Evolutionary conservation across 2,329 filamentous ascomycete genomes (phyloP), one percentile per base, ranked within the genome.

Genomic region (Pseudogymnoascus sp.): DNA sequence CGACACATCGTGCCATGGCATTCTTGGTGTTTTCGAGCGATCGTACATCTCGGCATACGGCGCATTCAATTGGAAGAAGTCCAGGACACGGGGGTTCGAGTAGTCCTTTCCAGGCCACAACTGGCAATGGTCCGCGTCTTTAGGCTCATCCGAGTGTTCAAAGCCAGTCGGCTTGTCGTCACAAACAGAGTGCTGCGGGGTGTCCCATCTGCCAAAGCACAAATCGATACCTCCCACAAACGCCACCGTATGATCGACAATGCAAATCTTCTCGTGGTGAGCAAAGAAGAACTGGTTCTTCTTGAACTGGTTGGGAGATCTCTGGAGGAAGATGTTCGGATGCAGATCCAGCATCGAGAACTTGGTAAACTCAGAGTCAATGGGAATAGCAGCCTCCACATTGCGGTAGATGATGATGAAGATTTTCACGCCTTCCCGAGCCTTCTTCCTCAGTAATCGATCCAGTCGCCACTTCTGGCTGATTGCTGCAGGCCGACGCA

Each of bases 221-320:
- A 99, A 78, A 76, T 99, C 94, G 63, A 99, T 90, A 34, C 94
- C 94, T 62, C 94, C 94, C 56, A 96, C 86, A 71, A 99, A 97
- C 9, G 92, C 94, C 57, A 97, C 85, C 59, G 92, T 94, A 69
- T 97, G 94, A 71, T 99, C 94, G 15, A 99, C 89, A 38, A 99
- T 85, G 69, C 91, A 92, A n/a, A 99, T 82, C 74, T 99, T 99
- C 72, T 99, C 94, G 74, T 99, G 94, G 71, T 99, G 94, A 1
- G 94, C 94, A 79, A 95, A 99, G 78, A 99, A 99, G 76, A 99
- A 99, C 48, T 96, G 95, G 68, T 97, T 97, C 75, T 99, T 95
- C 69, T 95, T 89, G 74, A 97, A 92, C 73, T 99, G 94, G 67
- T 99, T 96, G 0, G 94, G 94, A 2, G 94, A 97, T 68, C 94